A percentile compares a stretch with the other conserved stretches of the same genome.
Evolutionary conservation across 345 rosid species (phyloP).

Genomic region (Camelina sativa): DNA sequence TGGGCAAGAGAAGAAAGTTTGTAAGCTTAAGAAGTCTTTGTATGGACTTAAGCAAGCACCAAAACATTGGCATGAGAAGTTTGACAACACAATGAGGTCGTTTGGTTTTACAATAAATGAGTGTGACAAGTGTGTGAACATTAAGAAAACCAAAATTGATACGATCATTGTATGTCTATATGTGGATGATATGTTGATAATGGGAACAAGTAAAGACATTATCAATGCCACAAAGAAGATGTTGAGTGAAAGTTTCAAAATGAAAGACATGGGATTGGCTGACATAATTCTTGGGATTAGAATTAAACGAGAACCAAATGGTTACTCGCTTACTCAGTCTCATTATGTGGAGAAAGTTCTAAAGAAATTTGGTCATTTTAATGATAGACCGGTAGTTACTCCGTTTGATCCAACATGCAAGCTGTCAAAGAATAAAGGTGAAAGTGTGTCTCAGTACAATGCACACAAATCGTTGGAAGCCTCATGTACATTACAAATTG

Average conservation of each 20-base stretch:
- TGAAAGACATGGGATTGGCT: not conserved
- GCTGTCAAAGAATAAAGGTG: too few relatives aligned
- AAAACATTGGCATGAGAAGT: slow-evolving; percentile 17
- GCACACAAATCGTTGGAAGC: too few relatives aligned
- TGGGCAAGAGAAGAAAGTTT: too few relatives aligned
- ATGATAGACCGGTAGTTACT: too few relatives aligned
- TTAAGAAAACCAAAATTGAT: not conserved
- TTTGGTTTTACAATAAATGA: not conserved
- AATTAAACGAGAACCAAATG: not conserved
- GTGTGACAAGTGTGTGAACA: not conserved
- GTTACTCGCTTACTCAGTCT: slow-evolving; percentile 7
- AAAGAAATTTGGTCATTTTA: not conserved
- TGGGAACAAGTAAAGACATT: not conserved
- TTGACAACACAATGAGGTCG: not conserved
- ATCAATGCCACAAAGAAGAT: not conserved
- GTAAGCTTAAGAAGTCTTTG: too few relatives aligned
- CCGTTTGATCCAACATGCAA: too few relatives aligned
- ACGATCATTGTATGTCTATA: not conserved
- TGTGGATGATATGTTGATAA: not conserved
- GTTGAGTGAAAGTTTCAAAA: not conserved
- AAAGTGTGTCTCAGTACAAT: too few relatives aligned
- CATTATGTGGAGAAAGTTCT: slow-evolving; percentile 3
- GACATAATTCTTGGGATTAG: not conserved
- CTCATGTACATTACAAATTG: too few relatives aligned
- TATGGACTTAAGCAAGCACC: not conserved